Evolutionary conservation across 257 asterid species (phyloP), one percentile per base, ranked within the genome.

Genomic region (Nicotiana sylvestris): DNA sequence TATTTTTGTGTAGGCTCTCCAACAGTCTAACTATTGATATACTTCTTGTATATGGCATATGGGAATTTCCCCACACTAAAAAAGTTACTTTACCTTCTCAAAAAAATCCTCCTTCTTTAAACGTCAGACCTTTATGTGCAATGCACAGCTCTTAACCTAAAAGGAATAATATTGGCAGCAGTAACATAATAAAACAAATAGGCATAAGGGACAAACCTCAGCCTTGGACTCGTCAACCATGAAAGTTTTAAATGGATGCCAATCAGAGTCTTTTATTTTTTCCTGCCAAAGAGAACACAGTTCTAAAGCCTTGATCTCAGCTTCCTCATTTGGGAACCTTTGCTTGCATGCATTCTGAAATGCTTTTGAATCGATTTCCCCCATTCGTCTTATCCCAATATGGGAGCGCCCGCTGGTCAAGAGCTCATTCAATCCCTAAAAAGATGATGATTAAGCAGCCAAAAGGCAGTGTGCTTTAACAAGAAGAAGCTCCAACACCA

Each of bases 341-440:
- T 21, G 35, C 81, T 90, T 88, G 90, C 98, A 94, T 55, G 85
- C 90, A 11, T 55, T 85, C 85, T 84, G 88, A 78, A 93, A 92
- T 27, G 91, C 82, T 87, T 89, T 90, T 27, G 83, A 85, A 57
- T 94, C 95, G 8, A 93, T 81, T 79, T 93, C 98, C 10, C 97
- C 97, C 97, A 92, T 93, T 74, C 95, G 87, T 84, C 89, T 93
- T 51, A 94, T 85, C 74, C 97, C 95, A 57, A 93, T 89, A 64
- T 70, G 87, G 1, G 87, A 87, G 33, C 91, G 92, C 76, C 30
- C 56, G 82, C 91, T 87, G 25, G 30, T 84, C 84, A 87, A 55
- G 85, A 90, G 66, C 69, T 89, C 92, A 18, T 49, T 77, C 83
- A 94, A 86, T 49, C 92, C 92, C 97, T 92, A 88, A 80, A 81